Evolutionary conservation across 2,329 filamentous ascomycete genomes (phyloP).

Genomic region (Trichoderma pleuroti): DNA sequence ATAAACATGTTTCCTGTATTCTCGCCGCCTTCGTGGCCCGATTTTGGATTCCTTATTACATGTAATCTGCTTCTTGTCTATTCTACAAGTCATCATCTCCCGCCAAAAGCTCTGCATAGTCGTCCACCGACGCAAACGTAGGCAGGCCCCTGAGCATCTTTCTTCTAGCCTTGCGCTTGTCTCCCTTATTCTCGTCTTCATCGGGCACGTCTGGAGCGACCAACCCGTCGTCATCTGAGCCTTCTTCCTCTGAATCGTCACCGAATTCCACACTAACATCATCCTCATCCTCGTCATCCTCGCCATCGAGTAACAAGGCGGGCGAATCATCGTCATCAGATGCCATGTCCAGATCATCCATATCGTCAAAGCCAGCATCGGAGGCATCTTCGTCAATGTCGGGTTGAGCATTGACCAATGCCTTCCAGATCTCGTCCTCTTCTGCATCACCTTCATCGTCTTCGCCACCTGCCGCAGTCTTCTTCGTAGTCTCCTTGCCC

Average conservation of each 20-base stretch:
- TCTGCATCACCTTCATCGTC: conserved; percentile 44
- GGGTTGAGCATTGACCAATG: conserved; percentile 75
- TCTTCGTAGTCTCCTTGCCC: conserved; percentile 52
- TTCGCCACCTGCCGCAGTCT: conserved; percentile 45
- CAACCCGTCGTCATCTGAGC: conserved; percentile 36
- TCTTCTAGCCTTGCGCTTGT: conserved; percentile 53
- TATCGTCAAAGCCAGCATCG: conserved; percentile 48
- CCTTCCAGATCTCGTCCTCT: conserved; percentile 88
- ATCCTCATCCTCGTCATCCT: conserved; percentile 45
- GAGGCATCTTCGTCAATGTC: conserved; percentile 54
- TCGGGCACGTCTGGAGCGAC: conserved; percentile 38
- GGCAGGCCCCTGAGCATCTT: conserved; percentile 86
- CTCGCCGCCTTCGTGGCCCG: background rate
- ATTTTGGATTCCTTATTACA: background rate
- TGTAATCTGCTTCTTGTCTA: background rate
- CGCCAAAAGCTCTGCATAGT: conserved; percentile 82
- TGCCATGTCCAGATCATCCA: conserved; percentile 48
- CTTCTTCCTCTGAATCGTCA: conserved; percentile 12
- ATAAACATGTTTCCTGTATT: background rate
- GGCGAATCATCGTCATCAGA: conserved; percentile 45
- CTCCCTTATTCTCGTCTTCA: conserved; percentile 64
- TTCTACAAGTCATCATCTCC: conserved; percentile 57
- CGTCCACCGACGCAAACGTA: conserved; percentile 88
- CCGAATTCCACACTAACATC: conserved; percentile 26
- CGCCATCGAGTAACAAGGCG: conserved; percentile 39